Base-by-base conservation (phyloP, 106 monocot genomes). In the Acorus calamus region DNA sequence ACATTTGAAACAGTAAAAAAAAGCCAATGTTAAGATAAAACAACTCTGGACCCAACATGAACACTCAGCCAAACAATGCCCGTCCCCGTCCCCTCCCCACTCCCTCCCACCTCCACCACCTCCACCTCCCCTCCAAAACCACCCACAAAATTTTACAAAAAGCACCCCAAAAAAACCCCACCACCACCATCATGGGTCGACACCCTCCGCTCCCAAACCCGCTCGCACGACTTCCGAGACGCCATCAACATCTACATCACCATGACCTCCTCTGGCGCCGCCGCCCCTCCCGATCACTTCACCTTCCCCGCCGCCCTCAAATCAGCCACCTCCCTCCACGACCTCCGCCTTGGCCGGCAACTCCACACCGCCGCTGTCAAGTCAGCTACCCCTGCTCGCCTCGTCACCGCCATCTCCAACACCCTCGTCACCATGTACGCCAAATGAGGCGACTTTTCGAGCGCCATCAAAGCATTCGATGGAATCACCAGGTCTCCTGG, bases 221-320 rank as follows among this genome's bases (percentile, higher is more conserved):
- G 82, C 49, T 56, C 74, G 50, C 49, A 71, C 56, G 45, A 52
- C 59, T 78, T 78, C 74, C 46, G 7, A 46, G 47, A 80, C 28
- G 74, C 83, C 52, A 67, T 89, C 65, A 47, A 52, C 64, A 68
- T 83, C 44, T 89, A 78, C 74, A 12, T 83, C 69, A 46, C 66
- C 72, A 83, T 89, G 83, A 71, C 74, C 73, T 9, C 66, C 46
- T 28, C 28, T 1, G 28, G 28, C 28, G 47, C 74, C 57, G 76
- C 76, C 8, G 46, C 78, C 54, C 14, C 54, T n/a, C 89, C 89
- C 2, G 86, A 94, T 73, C 75, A 89, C 74, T 86, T 86, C 67
- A 74, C 86, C 13, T 86, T 94, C 72, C 93, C 93, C 41, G 89
- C 93, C 3, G 89, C 73, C 59, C 60, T 86, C 66, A 89, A 86